Base-by-base conservation (phyloP, 148 eudicot genomes). In the Rhododendron griersonianum region DNA sequence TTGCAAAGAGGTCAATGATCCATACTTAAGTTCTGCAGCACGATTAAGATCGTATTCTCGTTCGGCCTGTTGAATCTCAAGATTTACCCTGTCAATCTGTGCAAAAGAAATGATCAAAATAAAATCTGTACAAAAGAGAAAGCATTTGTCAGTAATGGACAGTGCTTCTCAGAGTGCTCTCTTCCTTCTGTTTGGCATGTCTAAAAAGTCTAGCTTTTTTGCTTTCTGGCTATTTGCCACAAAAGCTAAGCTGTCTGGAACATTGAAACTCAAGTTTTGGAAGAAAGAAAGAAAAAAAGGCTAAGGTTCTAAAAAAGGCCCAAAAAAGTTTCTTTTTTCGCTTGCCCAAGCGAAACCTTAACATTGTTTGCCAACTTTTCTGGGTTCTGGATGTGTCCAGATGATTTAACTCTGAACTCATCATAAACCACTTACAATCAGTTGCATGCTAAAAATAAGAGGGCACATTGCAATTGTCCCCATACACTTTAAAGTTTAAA, bases 21-120 rank as follows among this genome's bases (percentile, higher is more conserved):
- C 99, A 63, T 96, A 96, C 86, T 96, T 96, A 67, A 96, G 92
- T 81, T 97, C 99, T 88, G 98, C 99, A 28, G 99, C 99, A 87
- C 96, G 95, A 86, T 94, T 95, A 30, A 97, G 98, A 89, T 97
- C 95, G 69, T 97, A 95, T 90, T 97, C 99, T 77, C 98, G 87
- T 85, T 97, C 99, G 13, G 98, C 98, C 83, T 95, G 98, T 90
- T 93, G 98, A 83, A 95, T 94, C 96, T 95, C 99, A 77, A 97
- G 87, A 87, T 95, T 97, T 81, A 97, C 98, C 90, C 99, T 92
- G 90, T 97, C 99, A 90, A 97, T 94, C 98, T 96, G 94, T 55
- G 87, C 33, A 87, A 82, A 88, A 11, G 13, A 48, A 48, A 41
- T 41, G 7, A 41, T 41, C 45, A 41, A 41, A 41, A 41, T 41